Base-by-base conservation (phyloP, 1,139 yeast genomes). In the Geotrichum siamense region DNA sequence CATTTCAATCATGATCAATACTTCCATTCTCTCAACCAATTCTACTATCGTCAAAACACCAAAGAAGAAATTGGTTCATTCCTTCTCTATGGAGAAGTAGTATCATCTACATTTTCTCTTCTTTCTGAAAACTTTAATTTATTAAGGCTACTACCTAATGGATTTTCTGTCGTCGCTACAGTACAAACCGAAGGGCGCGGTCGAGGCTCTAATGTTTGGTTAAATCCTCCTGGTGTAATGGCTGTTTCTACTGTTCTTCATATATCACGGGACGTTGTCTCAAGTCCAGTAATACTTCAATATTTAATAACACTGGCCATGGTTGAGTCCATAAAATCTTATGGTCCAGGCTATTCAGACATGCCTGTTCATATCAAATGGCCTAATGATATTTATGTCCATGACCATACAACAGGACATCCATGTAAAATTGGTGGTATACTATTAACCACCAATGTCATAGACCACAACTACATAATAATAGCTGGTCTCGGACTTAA, bases 381-480 rank as follows among this genome's bases (percentile, higher is more conserved):
- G 99, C 99, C 99, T 5, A 93, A 93, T 60, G 99, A 93, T 62
- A 69, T 91, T n/a, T 93, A 85, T 59, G 76, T 82, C 4, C 62
- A 79, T 54, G 78, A 76, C 49, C 91, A 94, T 0, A 56, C 61
- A n/a, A 48, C 45, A 8, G 43, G 16, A 68, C 69, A 44, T 70
- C 83, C 76, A 60, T 76, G 78, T 29, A 91, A 91, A 59, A 74
- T 89, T 3, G 79, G 91, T 1, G 99, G 99, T 0, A 75, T 89
- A 5, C 62, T 91, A 35, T 85, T 89, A 31, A 89, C 85, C 60
- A 82, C 93, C 2, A 85, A 82, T 54, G 75, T 75, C 39, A 60
- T 82, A 29, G 61, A 60, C 16, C 70, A 74, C 5, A 71, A 73
- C 43, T 82, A 79, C 58, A 69, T 81, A 31, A 58, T 72, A 39